These are phyloP conservation scores for Piper longum DNA, from an alignment of 164 flowering plant species.

Conservation along the genomic window DNA sequence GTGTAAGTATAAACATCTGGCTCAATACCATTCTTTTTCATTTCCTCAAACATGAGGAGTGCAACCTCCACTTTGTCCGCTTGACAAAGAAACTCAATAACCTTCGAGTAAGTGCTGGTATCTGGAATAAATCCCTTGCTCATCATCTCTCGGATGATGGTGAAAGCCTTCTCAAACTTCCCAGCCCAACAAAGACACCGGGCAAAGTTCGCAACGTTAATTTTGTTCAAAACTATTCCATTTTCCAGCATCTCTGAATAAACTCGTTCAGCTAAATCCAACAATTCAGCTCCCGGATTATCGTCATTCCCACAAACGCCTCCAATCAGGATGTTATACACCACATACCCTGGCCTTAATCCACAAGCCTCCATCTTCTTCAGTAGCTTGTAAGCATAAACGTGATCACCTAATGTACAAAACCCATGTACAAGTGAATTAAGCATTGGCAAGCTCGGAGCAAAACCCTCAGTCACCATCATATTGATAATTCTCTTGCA, in stretches of 20 bases:
- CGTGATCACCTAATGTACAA: constrained; percentile 51
- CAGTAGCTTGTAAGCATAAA: constrained; percentile 68
- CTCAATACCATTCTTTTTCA: constrained; percentile 47
- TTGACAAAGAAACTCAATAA: constrained; percentile 56
- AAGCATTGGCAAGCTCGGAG: constrained; percentile 54
- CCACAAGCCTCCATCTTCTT: constrained; percentile 59
- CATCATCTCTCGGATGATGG: constrained; percentile 70
- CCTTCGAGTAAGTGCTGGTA: constrained; percentile 61
- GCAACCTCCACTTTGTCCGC: constrained; percentile 65
- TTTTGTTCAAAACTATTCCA: constrained; percentile 54
- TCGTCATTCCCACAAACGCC: constrained; percentile 66
- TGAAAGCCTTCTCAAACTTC: constrained; percentile 62
- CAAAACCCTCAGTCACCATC: constrained; percentile 90
- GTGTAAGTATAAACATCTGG: constrained; percentile 88
- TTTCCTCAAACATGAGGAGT: constrained; percentile 58
- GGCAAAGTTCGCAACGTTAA: constrained; percentile 56
- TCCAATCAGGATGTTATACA: constrained; percentile 75
- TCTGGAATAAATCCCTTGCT: constrained; percentile 75
- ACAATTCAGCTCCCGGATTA: constrained; percentile 30
- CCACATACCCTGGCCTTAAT: constrained; percentile 62
- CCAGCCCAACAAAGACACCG: constrained; percentile 69
- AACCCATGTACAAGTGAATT: constrained; percentile 70
- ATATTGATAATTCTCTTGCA: constrained; percentile 75
- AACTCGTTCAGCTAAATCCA: constrained; percentile 68
- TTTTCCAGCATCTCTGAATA: constrained; percentile 62